These are phyloP conservation scores for Epithele typhae DNA, from an alignment of 768 basidiomycete genomes.

Conservation along the genomic window DNA sequence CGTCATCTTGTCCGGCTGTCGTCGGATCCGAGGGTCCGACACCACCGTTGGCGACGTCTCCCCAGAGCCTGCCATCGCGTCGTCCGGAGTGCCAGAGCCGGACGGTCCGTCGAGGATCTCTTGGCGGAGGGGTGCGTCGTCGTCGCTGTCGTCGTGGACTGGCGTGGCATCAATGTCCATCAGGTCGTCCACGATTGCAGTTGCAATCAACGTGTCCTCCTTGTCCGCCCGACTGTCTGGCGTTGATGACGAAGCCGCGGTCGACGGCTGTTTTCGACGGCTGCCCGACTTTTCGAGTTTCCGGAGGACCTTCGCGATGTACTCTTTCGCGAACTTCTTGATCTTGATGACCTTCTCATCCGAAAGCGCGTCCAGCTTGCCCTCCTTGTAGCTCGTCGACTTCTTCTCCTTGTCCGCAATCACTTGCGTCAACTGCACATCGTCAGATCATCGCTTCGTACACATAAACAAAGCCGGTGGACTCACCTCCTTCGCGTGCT, in stretches of 20 bases:
- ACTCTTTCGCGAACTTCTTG: constrained; percentile 91
- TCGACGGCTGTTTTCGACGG: constrained; percentile 11
- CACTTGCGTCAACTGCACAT: constrained; percentile 67
- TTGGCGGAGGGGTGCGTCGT: not conserved
- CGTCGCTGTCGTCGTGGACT: constrained; percentile 19
- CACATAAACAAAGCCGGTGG: not conserved
- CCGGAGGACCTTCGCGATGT: constrained; percentile 73
- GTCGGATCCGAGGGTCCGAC: constrained; percentile 17
- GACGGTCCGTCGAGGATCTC: not conserved
- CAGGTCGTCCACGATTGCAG: constrained; percentile 31
- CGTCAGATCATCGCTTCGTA: constrained; percentile 1
- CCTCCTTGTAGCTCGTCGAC: constrained; percentile 71
- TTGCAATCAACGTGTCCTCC: constrained; percentile 15
- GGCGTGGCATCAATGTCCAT: constrained; percentile 41
- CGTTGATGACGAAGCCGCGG: constrained; percentile 8
- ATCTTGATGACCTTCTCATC: constrained; percentile 89
- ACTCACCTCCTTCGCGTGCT: constrained; percentile 88
- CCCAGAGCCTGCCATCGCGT: constrained; percentile 3
- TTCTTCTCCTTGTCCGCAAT: constrained; percentile 97
- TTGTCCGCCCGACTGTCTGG: constrained; percentile 27
- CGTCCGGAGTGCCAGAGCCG: constrained; percentile 10
- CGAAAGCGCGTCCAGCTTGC: constrained; percentile 67
- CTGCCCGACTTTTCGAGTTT: constrained; percentile 53
- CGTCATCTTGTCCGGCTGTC: constrained; percentile 6
- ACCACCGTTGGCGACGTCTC: constrained; percentile 23